Evolutionary conservation across 805 yeast species (phyloP).

Genomic region (Candida peoriensis): DNA sequence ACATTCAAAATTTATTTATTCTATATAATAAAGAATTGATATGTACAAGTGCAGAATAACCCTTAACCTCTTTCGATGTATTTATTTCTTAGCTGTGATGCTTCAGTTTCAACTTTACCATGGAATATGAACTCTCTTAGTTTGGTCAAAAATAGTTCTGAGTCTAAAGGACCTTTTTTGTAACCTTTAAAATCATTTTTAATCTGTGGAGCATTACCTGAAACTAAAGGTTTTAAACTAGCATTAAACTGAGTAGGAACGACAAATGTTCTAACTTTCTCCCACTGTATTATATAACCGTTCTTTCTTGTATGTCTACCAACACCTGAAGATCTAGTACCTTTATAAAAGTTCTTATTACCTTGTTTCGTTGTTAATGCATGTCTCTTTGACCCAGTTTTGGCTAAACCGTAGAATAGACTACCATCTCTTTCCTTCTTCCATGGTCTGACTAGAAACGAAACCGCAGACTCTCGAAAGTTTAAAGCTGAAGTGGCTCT

Average conservation of each 20-base stretch:
- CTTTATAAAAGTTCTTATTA: slow-evolving; percentile 90
- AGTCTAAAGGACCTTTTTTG: slow-evolving; percentile 65
- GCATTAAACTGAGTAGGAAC: slow-evolving; percentile 52
- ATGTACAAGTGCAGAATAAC: slow-evolving; percentile 12
- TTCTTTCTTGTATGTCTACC: slow-evolving; percentile 77
- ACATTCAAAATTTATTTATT: not conserved
- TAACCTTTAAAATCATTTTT: slow-evolving; percentile 67
- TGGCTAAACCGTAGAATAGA: slow-evolving; percentile 73
- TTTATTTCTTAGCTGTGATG: slow-evolving; percentile 16
- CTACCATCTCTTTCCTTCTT: slow-evolving; percentile 78
- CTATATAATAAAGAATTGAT: not conserved
- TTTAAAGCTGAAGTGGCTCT: slow-evolving; percentile 40
- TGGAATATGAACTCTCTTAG: slow-evolving; percentile 69
- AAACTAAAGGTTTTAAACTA: slow-evolving; percentile 69
- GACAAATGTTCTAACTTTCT: slow-evolving; percentile 84
- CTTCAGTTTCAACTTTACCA: slow-evolving; percentile 49
- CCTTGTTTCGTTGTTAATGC: slow-evolving; percentile 90
- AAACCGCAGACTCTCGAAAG: slow-evolving; percentile 41
- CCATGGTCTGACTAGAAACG: slow-evolving; percentile 80
- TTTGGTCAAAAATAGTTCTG: slow-evolving; percentile 66
- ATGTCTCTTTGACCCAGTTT: slow-evolving; percentile 77
- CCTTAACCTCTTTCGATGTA: slow-evolving; percentile 29
- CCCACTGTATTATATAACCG: slow-evolving; percentile 73
- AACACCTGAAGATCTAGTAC: slow-evolving; percentile 92
- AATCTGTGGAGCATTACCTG: slow-evolving; percentile 66